Base-by-base conservation (phyloP, 2,329 filamentous ascomycete species). In the Colletotrichum sp. region DNA sequence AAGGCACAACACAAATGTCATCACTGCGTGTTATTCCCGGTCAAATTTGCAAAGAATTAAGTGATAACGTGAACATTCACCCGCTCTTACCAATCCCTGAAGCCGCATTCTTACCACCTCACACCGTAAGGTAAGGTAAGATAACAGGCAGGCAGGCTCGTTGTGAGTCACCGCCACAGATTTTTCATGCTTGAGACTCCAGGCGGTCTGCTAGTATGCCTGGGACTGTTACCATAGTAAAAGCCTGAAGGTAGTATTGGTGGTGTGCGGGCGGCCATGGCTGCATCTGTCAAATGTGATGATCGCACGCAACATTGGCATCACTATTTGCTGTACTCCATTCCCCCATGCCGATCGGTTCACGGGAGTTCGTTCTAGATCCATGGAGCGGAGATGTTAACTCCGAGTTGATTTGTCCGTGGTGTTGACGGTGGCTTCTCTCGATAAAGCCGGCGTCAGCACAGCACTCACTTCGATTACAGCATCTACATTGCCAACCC, bases 331-430 rank as follows among this genome's bases (percentile, higher is more conserved):
- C 39, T 18, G 4, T 44, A 5, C 69, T 30, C 30, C 32, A 28
- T 36, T 72, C 21, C 62, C 30, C 30, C 15, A 34, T 39, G 34
- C 49, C 62, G 52, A 60, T 71, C 67, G 52, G 66, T 36, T n/a
- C 32, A 16, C 30, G 44, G 59, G 32, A 18, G n/a, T 52, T 39
- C n/a, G 55, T 28, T 32, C 18, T 36, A 32, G 30, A 21, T 62
- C 59, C 59, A 57, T 39, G 69, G 69, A 34, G 69, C 63, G 63
- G 69, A 72, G 44, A 72, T 72, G 68, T 44, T 30, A 63, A 64
- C 28, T 32, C 69, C 39, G 72, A 39, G 57, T 24, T 13, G 44
- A 26, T 24, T 65, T 18, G 26, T 26, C 55, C 52, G 52, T 52
- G 28, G 28, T 67, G 13, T 44, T 68, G 52, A n/a, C 34, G 10